Conservation (phyloP, 2,329 filamentous ascomycete species). For the Paecilomyces niveus region DNA sequence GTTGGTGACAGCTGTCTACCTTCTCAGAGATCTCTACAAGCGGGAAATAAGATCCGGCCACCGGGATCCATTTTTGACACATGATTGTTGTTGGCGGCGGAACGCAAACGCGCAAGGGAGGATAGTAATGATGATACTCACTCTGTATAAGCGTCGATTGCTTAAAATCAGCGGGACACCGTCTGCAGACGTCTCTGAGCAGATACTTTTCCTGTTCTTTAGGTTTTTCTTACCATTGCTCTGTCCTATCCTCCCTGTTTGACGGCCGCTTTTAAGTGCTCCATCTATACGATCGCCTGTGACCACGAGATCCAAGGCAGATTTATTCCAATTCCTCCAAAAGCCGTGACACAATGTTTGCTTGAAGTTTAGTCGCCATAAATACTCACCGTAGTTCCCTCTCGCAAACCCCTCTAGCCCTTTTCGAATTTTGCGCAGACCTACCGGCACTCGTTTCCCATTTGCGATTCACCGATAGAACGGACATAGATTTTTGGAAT, state of each 20-base stretch:
- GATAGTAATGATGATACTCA: background rate
- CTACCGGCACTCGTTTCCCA: background rate
- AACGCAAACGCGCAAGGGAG: background rate
- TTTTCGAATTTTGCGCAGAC: background rate
- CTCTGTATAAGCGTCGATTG: background rate
- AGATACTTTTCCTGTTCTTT: background rate
- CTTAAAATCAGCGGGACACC: background rate
- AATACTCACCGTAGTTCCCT: background rate
- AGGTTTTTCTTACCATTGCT: background rate
- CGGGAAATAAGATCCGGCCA: background rate
- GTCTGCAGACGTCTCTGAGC: background rate
- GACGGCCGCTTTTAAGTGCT: background rate
- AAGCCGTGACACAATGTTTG: background rate
- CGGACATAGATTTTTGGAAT: background rate
- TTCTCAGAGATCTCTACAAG: background rate
- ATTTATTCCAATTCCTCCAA: background rate
- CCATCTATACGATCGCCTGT: background rate
- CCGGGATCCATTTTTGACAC: background rate
- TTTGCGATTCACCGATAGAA: background rate
- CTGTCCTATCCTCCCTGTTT: background rate
- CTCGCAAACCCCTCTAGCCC: background rate
- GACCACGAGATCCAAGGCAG: background rate
- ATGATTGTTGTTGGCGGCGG: background rate
- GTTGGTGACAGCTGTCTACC: background rate
- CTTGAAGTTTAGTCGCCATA: background rate